A percentile compares a stretch with the other conserved stretches of the same genome.
Evolutionary conservation across 768 basidiomycete species (phyloP).

Genomic region (Kwoniella heveanensis): DNA sequence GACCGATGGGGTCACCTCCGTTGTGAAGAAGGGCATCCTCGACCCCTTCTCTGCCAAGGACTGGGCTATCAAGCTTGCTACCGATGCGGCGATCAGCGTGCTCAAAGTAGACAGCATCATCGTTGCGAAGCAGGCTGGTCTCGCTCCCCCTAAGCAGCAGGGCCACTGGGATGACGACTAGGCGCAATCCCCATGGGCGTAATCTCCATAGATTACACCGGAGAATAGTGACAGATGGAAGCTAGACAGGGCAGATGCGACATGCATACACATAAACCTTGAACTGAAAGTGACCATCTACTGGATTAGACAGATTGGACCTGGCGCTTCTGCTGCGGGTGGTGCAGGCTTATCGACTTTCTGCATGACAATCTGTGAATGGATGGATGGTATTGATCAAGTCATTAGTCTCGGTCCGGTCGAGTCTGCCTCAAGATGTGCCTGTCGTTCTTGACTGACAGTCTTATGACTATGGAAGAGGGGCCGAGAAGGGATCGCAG

Average conservation of each 20-base stretch:
- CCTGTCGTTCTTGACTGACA: too few relatives aligned
- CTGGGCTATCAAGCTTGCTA: constrained; percentile 56
- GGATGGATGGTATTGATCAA: background rate
- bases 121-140: constrained; percentile 70
- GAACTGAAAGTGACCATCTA: background rate
- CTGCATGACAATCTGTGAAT: constrained; percentile 27
- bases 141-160: constrained; percentile 53
- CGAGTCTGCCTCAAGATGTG: too few relatives aligned
- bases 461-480: too few relatives aligned
- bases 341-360: constrained; percentile 9
- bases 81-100: constrained; percentile 54
- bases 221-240: too few relatives aligned
- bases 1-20: constrained; percentile 38
- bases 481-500: too few relatives aligned
- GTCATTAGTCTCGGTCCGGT: too few relatives aligned
- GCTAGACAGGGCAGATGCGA: constrained; percentile 1
- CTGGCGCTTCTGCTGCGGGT: constrained; percentile 1
- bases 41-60: constrained; percentile 96
- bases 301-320: constrained; percentile 20
- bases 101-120: constrained; percentile 97
- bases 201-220: too few relatives aligned
- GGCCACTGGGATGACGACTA: constrained; percentile 55
- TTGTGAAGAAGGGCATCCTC: constrained; percentile 60
- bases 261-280: constrained; percentile 15
- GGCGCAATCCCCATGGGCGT: background rate